phyloP scores from a whole-genome alignment of 1,139 yeast genomes.

The Suhomyces anneliseae region DNA sequence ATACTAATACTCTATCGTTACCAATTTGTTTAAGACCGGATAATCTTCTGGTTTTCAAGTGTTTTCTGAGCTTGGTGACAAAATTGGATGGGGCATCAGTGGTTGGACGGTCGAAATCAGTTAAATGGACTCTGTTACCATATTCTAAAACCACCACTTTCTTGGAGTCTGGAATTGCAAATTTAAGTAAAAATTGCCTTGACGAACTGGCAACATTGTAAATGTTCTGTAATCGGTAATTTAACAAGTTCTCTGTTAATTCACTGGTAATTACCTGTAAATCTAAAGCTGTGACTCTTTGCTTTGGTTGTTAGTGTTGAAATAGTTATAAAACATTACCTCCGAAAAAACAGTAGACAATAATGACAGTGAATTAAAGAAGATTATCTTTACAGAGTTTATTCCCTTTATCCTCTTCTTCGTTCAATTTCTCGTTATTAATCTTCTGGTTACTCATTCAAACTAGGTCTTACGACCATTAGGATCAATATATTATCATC shows the following conservation, averaged over 20 bases:
- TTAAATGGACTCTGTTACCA: slow-evolving; percentile 77
- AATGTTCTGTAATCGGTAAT: slow-evolving; percentile 78
- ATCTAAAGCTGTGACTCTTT: slow-evolving; percentile 84
- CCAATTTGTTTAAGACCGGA: slow-evolving; percentile 72
- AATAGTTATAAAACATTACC: not conserved
- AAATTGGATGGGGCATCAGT: slow-evolving; percentile 83
- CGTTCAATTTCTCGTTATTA: too few species aligned
- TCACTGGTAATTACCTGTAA: slow-evolving; percentile 71
- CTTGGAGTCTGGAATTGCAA: slow-evolving; percentile 82
- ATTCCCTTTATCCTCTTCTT: too few species aligned
- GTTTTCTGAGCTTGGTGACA: slow-evolving; percentile 83
- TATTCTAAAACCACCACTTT: slow-evolving; percentile 76
- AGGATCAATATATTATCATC: too few species aligned
- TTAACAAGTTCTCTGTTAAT: slow-evolving; percentile 53
- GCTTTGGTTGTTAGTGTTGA: slow-evolving; percentile 43
- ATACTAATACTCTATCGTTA: slow-evolving; percentile 74
- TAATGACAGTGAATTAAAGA: too few species aligned
- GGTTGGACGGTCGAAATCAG: slow-evolving; percentile 78
- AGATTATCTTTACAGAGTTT: too few species aligned
- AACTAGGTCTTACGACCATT: too few species aligned
- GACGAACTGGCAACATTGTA: slow-evolving; percentile 75
- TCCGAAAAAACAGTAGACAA: too few species aligned
- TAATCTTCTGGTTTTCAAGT: slow-evolving; percentile 75
- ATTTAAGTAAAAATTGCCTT: slow-evolving; percentile 76
- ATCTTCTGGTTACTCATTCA: too few species aligned